Base-by-base conservation (phyloP, 2,329 filamentous ascomycete genomes). In the Botrytis aclada region DNA sequence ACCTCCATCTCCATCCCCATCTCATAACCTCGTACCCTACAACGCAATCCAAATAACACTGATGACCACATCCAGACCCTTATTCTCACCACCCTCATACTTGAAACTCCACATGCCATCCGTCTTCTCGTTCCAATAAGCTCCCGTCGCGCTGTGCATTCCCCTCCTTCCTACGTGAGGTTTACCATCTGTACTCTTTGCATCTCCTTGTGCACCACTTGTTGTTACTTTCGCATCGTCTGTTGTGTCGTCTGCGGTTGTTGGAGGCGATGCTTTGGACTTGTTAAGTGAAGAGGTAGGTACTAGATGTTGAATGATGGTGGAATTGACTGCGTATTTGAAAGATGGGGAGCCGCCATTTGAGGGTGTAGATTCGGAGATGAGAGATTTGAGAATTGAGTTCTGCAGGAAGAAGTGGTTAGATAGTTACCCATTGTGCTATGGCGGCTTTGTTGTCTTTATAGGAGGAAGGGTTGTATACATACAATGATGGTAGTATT, bases 301-400 rank as follows among this genome's bases (percentile, higher is more conserved):
- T 32, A 92, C 89, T 47, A 95, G 86, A 85, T 98, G 95, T 86
- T 99, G 95, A 78, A 98, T 97, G 81, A 98, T 98, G 77, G 95
- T 98, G 86, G 93, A 97, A 87, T 97, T 98, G 84, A 97, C 94
- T 78, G 94, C 93, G 84, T 95, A 98, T 84, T 98, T 98, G 89
- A 91, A 97, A 25, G 85, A 83, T 8, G 93, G 91, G 39, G 88
- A 85, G 41, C 86, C 83, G 74, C 86, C 84, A 25, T 14, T 60
- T 75, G 86, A 84, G 29, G 88, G 86, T 29, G 88, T 89, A 69
- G 91, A 90, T 81, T 95, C 92, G 77, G 91, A 90, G 83, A 95
- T 93, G 77, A 95, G 87, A 70, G 90, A 87, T 80, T 92, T 90
- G 76, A 96, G 90, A 81, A 95, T 92, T 72, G 87, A 88, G 85